Evolutionary conservation across 352 stramenopile species (phyloP).

Genomic region (Thalassiosira hispida): DNA sequence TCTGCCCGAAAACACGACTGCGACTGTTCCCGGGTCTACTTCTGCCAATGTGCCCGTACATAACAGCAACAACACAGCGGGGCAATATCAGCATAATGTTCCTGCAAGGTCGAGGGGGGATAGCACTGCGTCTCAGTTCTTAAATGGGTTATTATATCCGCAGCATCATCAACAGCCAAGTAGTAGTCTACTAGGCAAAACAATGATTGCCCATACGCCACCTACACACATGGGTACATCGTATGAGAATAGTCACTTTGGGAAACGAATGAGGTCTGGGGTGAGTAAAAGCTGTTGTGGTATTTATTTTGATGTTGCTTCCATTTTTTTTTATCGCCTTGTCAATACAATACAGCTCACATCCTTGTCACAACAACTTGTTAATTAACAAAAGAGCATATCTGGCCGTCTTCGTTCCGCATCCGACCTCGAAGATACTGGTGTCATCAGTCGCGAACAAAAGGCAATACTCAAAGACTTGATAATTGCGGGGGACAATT

Average conservation of each 20-base stretch:
- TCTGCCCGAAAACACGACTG: slow-evolving; percentile 15
- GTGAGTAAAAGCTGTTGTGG: slow-evolving; percentile 55
- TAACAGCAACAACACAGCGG: too few species aligned
- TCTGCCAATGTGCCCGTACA: background rate
- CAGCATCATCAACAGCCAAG: slow-evolving; percentile 27
- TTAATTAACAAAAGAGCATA: slow-evolving; percentile 79
- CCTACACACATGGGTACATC: slow-evolving; percentile 62
- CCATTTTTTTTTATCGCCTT: background rate
- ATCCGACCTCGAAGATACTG: slow-evolving; percentile 78
- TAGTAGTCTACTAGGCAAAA: slow-evolving; percentile 1
- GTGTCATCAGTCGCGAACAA: slow-evolving; percentile 76
- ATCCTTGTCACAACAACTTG: background rate
- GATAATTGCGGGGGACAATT: slow-evolving; percentile 78
- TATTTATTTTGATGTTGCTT: background rate
- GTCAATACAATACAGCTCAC: slow-evolving; percentile 10
- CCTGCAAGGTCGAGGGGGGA: slow-evolving; percentile 14
- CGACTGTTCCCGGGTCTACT: background rate
- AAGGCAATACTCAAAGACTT: slow-evolving; percentile 83
- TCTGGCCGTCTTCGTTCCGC: slow-evolving; percentile 72
- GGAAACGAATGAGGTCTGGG: slow-evolving; percentile 73
- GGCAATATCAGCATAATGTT: too few species aligned
- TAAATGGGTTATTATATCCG: slow-evolving; percentile 17
- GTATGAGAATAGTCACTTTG: slow-evolving; percentile 80
- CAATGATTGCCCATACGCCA: slow-evolving; percentile 70
- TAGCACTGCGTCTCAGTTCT: slow-evolving; percentile 20